Conservation (phyloP, 148 eudicot genomes). For the Dysphania ambrosioides region DNA sequence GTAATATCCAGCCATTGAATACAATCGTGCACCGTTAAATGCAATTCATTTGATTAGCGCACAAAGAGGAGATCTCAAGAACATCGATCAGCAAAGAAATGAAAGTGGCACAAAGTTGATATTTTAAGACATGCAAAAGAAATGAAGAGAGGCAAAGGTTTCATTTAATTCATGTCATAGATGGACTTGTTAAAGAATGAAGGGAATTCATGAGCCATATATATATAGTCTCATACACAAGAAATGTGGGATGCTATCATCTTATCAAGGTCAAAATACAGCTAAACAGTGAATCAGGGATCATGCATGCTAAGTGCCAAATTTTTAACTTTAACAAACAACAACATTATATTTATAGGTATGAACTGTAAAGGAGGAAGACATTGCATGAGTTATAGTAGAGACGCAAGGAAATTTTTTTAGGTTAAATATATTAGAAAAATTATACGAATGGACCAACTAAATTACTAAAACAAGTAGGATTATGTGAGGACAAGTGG, state of each 20-base stretch:
- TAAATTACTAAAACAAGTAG: no score
- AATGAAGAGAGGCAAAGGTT: not conserved
- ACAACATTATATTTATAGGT: no score
- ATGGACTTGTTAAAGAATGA: not conserved
- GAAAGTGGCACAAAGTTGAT: not conserved
- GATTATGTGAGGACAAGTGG: no score
- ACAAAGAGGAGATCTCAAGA: not conserved
- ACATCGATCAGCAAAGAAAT: not conserved
- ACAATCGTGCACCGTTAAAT: not conserved
- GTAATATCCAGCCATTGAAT: not conserved
- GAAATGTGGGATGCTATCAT: not conserved
- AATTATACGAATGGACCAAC: no score
- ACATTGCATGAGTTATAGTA: not conserved
- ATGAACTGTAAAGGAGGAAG: not conserved
- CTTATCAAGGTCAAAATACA: not conserved
- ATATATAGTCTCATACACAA: not conserved
- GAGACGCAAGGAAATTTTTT: not conserved
- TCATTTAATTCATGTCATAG: not conserved
- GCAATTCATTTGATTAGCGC: not conserved
- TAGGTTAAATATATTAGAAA: no score
- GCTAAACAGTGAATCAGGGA: not conserved
- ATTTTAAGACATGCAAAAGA: not conserved
- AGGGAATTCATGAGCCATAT: not conserved
- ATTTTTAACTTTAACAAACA: constrained; percentile 1
- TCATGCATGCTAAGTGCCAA: constrained; percentile 17